Base-by-base conservation (phyloP, 1,139 yeast species). In the Lodderomyces parapsilosis region DNA sequence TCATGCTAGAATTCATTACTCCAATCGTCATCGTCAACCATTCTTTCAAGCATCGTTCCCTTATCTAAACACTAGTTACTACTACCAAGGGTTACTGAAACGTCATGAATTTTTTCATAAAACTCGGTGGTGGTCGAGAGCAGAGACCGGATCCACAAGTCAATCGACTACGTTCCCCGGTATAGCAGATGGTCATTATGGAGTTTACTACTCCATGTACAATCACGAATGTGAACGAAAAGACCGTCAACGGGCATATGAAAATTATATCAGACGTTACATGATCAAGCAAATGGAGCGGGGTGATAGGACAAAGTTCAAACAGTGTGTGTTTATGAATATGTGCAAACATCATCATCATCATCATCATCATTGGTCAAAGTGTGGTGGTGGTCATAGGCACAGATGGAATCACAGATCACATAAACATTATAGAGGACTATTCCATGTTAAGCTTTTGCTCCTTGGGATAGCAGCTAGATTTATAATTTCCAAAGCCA, bases 41-140 rank as follows among this genome's bases (percentile, higher is more conserved):
- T 73, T 73, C 53, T 73, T 73, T 51, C 75, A 68, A 49, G 63
- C 71, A 43, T 62, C 76, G 7, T 62, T 66, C 42, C 66, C 72
- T 3, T 69, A 70, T 54, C 58, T 70, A 38, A 50, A 47, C 20
- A 28, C 42, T 13, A 39, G 56, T 24, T 36, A 41, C 31, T 39
- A 37, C 18, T 57, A 54, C 32, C 57, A 57, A 37, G 46, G 63
- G 9, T 36, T 65, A 23, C 48, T 45, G 9, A 50, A 56, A 15
- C 60, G 57, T 46, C 51, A 58, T 35, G 34, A 42, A 11, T 38
- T 22, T 18, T 41, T 28, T 22, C 13, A 38, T 19, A 40, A 40
- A 30, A 30, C 48, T 2, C 41, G 39, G 36, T 43, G 45, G 44
- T 65, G 71, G 68, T 39, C 41, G 18, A 60, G 55, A 39, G 64